Evolutionary conservation across 176 grass and related monocot species (phyloP).

Genomic region (sorghum (Sorghum bicolor)): Sorghum_bicolor_NCBIv3 NC_012879.2:3393501-3394000

Average conservation of each 20-base stretch:
- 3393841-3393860: neutral
- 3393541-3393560: slow-evolving; percentile 18
- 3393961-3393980: neutral
- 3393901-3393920: neutral
- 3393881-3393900: neutral
- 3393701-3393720: neutral
- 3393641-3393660: neutral
- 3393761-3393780: neutral
- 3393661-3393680: neutral
- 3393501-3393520: slow-evolving; percentile 3
- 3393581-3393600: neutral
- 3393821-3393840: neutral
- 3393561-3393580: neutral
- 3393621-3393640: neutral
- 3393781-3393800: neutral
- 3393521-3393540: neutral
- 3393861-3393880: slow-evolving; percentile 10
- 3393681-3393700: neutral
- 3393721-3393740: neutral
- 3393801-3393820: neutral
- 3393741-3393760: slow-evolving; percentile 10
- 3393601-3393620: slow-evolving; percentile 1
- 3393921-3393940: neutral
- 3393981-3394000: neutral
- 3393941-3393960: slow-evolving; percentile 13